Base-by-base conservation (phyloP, 139 green algal species). In the Edaphochlamys debaryana region DNA sequence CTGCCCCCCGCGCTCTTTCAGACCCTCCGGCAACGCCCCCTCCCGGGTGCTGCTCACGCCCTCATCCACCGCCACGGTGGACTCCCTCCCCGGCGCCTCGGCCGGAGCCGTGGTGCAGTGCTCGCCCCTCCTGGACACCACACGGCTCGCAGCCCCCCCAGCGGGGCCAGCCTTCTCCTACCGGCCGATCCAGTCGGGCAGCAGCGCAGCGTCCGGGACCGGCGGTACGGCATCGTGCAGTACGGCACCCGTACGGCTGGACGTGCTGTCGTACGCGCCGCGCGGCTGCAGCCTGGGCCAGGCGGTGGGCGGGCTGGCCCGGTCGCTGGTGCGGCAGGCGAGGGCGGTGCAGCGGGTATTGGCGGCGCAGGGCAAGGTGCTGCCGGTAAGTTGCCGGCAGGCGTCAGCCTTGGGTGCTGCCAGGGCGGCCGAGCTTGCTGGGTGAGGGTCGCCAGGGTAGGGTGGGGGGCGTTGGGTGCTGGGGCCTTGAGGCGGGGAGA, bases 231-330 rank as follows among this genome's bases (percentile, higher is more conserved):
- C 74, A 15, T 41, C 41, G 6, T 66, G 62, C 32, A 50, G 13
- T 13, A 52, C n/a, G 2, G 32, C 62, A 25, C 25, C 60, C 34
- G 36, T 92, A 6, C 62, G 60, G 50, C 38, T 93, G 63, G 89
- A 92, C 75, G 84, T 82, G n/a, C 75, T 93, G 37, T 78, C 60
- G 52, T 90, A 87, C 58, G 76, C 82, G 50, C 89, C 84, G 0
- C 38, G 29, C 0, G 30, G 22, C 56, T 82, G 70, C 60, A 64
- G 52, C 1, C 41, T 79, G 0, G 56, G 42, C 15, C 13, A 11
- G 41, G 76, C 76, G 60, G 76, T 8, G 7, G 63, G n/a, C 29
- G 76, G 42, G 42, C n/a, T 82, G 76, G 38, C 62, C 0, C 63
- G 32, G 42, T 62, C 17, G 15, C 50, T 82, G 38, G 34, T 74